A percentile compares a stretch with the other conserved stretches of the same genome.
Conservation (phyloP, 306 rosid species). For the Astragalus membranaceus region DNA sequence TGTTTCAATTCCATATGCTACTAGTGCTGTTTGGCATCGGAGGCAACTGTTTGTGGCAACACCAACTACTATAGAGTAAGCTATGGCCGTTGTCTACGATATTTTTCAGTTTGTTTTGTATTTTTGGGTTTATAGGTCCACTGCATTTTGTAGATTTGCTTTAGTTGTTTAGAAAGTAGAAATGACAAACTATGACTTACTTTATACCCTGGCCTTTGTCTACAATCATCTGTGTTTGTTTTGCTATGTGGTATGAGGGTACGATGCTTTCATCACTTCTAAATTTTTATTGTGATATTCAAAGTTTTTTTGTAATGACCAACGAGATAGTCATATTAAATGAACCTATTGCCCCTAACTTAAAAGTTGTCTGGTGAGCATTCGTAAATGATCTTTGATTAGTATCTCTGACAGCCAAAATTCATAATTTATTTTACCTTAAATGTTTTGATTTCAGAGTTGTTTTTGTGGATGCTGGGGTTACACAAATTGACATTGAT, state of each 20-base stretch:
- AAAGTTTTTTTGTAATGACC: background rate
- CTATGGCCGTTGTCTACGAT: constrained; percentile 10
- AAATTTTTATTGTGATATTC: constrained; percentile 5
- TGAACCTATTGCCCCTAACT: background rate
- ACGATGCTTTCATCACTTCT: background rate
- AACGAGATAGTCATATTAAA: background rate
- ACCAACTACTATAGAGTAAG: constrained; percentile 97
- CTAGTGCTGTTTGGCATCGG: constrained; percentile 95
- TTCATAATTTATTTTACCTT: background rate
- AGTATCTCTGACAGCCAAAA: background rate
- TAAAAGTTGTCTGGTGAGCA: background rate
- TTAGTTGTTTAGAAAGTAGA: constrained; percentile 19
- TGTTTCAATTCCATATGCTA: constrained; percentile 90
- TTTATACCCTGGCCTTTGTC: background rate
- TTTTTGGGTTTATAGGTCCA: background rate
- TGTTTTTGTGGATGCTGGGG: constrained; percentile 96
- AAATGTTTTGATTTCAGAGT: constrained; percentile 48
- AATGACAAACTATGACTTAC: constrained; percentile 5
- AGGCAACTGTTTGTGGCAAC: constrained; percentile 92
- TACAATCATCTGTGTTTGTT: background rate
- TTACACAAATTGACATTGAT: constrained; percentile 77
- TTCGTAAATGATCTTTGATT: background rate
- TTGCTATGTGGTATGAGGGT: background rate
- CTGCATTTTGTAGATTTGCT: background rate
- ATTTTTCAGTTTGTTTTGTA: background rate